Base-by-base conservation (phyloP, 305 asterid genomes). In the Fraxinus greggii region DNA sequence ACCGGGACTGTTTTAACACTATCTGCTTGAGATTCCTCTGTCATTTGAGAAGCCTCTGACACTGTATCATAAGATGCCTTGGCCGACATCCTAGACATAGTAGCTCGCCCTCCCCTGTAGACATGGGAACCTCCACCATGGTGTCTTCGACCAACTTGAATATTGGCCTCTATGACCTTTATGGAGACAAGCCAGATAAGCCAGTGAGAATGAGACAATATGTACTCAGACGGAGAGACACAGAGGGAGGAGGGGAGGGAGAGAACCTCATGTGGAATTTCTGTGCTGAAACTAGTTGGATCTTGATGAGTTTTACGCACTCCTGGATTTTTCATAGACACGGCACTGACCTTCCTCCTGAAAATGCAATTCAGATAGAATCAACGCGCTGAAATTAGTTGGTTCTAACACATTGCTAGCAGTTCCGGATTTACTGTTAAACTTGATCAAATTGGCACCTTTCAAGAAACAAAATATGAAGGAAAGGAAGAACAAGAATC, bases 11-110 rank as follows among this genome's bases (percentile, higher is more conserved):
- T 90, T 17, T 82, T 89, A 24, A 84, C 82, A 81, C 90, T 92
- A 38, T 92, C 87, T 5, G 45, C 86, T 8, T 86, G 86, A 32
- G 97, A 91, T 72, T 85, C 94, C 63, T 86, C 88, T 0, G 96
- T 88, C 80, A 80, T 67, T 65, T 89, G 94, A 28, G 99, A 92
- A 67, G 89, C 86, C 79, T 93, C 95, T 0, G 98, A 94, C 36
- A 86, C 87, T 1, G 99, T 89, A 63, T 93, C 98, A 1, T 78
- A 84, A 12, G 94, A 78, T 65, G 84, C 90, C 83, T 91, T 90
- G 21, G 85, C 32, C 19, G 94, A 81, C 32, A 84, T 48, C 73
- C 88, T 86, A 10, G 90, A 84, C 63, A 83, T 89, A 0, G 88
- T 59, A 19, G 91, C 86, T 31, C 87, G 91, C 80, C 85, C 91